These are phyloP conservation scores for Geotrichum histeridarum DNA, from an alignment of 1,139 yeast species.

Conservation along the genomic window DNA sequence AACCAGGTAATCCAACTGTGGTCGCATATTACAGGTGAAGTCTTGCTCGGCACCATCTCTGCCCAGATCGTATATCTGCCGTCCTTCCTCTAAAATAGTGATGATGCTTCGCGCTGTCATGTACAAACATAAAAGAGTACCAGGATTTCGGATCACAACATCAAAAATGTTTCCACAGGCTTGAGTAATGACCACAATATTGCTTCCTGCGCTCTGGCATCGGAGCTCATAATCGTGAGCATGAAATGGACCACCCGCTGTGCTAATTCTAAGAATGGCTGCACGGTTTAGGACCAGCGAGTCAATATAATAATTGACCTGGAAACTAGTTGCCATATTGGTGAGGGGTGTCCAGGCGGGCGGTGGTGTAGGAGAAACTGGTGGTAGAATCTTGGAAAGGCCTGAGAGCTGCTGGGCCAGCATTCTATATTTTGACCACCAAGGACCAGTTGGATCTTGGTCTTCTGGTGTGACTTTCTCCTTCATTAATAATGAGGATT, in stretches of 20 bases:
- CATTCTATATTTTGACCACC: conserved; percentile 24
- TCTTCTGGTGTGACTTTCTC: conserved; percentile 18
- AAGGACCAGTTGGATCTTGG: conserved; percentile 19
- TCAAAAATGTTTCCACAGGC: conserved; percentile 22
- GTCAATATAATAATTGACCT: conserved; percentile 24
- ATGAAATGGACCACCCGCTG: conserved; percentile 16
- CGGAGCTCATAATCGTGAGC: conserved; percentile 21
- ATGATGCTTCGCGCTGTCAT: conserved; percentile 28
- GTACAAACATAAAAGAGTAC: conserved; percentile 25
- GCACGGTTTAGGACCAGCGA: conserved; percentile 26
- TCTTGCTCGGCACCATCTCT: too few species aligned
- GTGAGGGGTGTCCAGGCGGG: background rate
- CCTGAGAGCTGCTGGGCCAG: conserved; percentile 21
- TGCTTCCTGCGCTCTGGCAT: conserved; percentile 25
- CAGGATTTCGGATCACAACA: conserved; percentile 21
- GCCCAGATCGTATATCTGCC: background rate
- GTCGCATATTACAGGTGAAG: too few species aligned
- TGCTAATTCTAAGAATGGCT: conserved; percentile 12
- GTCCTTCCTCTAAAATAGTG: conserved; percentile 22
- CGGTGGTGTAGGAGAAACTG: background rate
- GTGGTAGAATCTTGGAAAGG: background rate
- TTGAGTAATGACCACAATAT: conserved; percentile 24
- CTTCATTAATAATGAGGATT: conserved; percentile 8
- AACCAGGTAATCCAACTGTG: background rate
- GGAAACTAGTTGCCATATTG: conserved; percentile 19